Evolutionary conservation across 139 green algal genomes (phyloP), one percentile per base, ranked within the genome.

Genomic region (Picochlorum sp.): DNA sequence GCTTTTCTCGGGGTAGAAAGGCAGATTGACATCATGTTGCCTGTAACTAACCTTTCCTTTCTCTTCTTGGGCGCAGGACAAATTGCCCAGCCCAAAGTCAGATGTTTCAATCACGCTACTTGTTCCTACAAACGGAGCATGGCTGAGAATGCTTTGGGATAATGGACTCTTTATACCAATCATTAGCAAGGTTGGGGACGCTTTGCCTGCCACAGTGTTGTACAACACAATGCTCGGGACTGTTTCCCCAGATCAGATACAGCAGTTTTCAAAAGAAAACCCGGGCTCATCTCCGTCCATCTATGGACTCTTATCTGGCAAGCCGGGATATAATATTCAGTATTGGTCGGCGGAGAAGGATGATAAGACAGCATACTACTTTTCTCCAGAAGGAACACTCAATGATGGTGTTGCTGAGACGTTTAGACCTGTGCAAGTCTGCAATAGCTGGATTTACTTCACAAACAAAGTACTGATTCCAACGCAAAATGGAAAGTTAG

Each of bases 381-480:
- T 56, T 26, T 16, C 13, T 26, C 31, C 24, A 14, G 37, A 23
- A 45, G 47, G 47, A 21, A 41, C 34, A 14, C 16, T 69, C 0
- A 44, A 63, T 45, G 63, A 23, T 18, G 49, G 18, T 55, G 44
- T 58, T 23, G 63, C 41, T 26, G 23, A 26, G 14, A 44, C 24
- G n/a, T 28, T 16, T 13, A 24, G 45, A 6, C 28, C 37, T n/a
- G 45, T 65, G 26, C 20, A 66, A 44, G 37, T 66, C 16, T 66
- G 60, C 31, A 66, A 66, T 21, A 50, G 26, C 15, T 66, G 24
- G 45, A 26, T 77, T 4, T 77, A 77, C 24, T 16, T 77, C 1
- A 47, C 64, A 21, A 63, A 77, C 24, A 44, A 68, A 57, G 64
- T 77, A 49, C 56, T 77, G 8, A 51, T 63, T 28, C 70, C 70